A percentile compares a stretch with the other conserved stretches of the same genome.
phyloP scores from a whole-genome alignment of 108 stramenopile species.

The Seminavis robusta region DNA sequence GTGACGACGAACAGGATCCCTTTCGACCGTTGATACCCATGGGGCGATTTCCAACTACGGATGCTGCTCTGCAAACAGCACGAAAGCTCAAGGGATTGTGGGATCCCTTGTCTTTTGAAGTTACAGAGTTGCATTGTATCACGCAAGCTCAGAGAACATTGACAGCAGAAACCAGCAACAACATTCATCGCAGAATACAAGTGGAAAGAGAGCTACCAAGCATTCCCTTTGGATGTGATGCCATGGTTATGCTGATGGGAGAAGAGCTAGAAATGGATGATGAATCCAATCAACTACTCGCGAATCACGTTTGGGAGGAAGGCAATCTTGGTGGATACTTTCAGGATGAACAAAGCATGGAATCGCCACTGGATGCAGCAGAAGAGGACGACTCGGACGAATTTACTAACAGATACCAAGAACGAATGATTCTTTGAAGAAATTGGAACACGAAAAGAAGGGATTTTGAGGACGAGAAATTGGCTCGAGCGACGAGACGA shows the following conservation, averaged over 20 bases:
- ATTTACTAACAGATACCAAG: too few species aligned
- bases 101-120: slow-evolving; percentile 64
- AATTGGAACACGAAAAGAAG: slow-evolving; percentile 6
- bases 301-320: slow-evolving; percentile 15
- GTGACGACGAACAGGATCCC: slow-evolving; percentile 25
- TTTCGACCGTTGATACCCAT: slow-evolving; percentile 71
- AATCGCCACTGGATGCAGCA: slow-evolving; percentile 26
- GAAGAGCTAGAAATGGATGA: slow-evolving; percentile 45
- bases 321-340: slow-evolving; percentile 33
- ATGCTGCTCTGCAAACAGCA: slow-evolving; percentile 55
- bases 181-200: too few species aligned
- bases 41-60: slow-evolving; percentile 49
- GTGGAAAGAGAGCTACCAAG: too few species aligned
- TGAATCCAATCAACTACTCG: slow-evolving; percentile 14
- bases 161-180: too few species aligned
- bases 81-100: slow-evolving; percentile 55
- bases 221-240: slow-evolving; percentile 64
- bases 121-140: slow-evolving; percentile 73
- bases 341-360: slow-evolving; percentile 18
- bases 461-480: slow-evolving; percentile 28
- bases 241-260: slow-evolving; percentile 68
- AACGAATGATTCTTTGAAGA: too few species aligned
- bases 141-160: too few species aligned
- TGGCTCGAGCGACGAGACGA: slow-evolving; percentile 70
- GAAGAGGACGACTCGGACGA: slow-evolving; percentile 24